Base-by-base conservation (phyloP, 257 asterid species). In the Schizonepeta tenuifolia region DNA sequence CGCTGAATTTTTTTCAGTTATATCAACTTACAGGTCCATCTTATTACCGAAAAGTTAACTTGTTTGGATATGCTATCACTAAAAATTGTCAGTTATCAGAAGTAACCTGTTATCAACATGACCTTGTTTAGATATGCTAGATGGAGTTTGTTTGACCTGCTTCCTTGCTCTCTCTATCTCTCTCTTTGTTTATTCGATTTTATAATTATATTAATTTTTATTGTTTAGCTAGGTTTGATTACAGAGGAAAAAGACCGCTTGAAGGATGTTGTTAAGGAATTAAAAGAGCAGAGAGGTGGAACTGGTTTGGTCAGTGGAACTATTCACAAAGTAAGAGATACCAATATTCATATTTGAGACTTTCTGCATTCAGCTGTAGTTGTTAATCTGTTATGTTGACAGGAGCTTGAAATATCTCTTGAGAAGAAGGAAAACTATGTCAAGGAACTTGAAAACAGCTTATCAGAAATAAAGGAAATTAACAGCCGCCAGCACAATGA, bases 371-470 rank as follows among this genome's bases (percentile, higher is more conserved):
- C 58, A 22, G 60, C 53, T 28, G n/a, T 65, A 55, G 70, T 72
- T 69, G 44, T 66, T 76, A 43, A 71, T 67, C 15, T 75, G 40
- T 73, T 61, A 67, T 57, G 81, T 76, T 61, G 63, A 71, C 89
- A 91, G 98, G 95, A 88, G 84, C 95, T 93, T 82, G 96, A 93
- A 79, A 83, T 84, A 77, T 84, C 91, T 69, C 86, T 88, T 71
- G 86, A 81, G 38, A 78, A 81, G 89, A 92, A 90, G 82, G 99
- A 92, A 79, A 83, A 71, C 79, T 86, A 79, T 83, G 82, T 83
- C 75, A 85, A 68, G 77, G 96, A 92, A 72, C 89, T 95, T 33
- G 90, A 90, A 73, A 84, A 74, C 82, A 88, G 80, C 76, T 82
- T 92, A 75, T 73, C 82, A 56, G 96, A 88, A 73, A 81, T 81